These are phyloP conservation scores for Porcisia deanei DNA, from an alignment of 208 protist species.

Conservation along the genomic window DNA sequence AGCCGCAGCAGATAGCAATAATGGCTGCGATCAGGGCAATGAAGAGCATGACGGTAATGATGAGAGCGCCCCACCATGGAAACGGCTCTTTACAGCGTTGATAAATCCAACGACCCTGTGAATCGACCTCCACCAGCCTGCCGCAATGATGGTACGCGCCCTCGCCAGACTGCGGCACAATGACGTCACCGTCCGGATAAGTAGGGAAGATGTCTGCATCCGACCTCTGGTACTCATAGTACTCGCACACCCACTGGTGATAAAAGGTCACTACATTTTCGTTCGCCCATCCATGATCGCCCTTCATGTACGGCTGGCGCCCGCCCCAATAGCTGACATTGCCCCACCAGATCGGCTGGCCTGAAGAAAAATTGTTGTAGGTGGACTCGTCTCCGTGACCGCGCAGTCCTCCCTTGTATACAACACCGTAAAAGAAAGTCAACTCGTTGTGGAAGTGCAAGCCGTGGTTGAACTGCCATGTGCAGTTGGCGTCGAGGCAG, in stretches of 20 bases:
- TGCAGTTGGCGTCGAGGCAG: constrained; percentile 46
- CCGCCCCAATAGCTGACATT: constrained; percentile 53
- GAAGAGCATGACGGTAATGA: constrained; percentile 42
- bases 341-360: constrained; percentile 36
- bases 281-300: constrained; percentile 47
- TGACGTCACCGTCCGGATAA: constrained; percentile 51
- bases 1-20: constrained; percentile 48
- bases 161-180: constrained; percentile 9
- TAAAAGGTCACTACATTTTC: constrained; percentile 39
- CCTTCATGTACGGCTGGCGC: constrained; percentile 44
- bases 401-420: constrained; percentile 27
- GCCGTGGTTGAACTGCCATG: constrained; percentile 60
- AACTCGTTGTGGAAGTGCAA: constrained; percentile 45
- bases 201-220: constrained; percentile 55
- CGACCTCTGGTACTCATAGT: constrained; percentile 51
- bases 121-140: constrained; percentile 32
- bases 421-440: constrained; percentile 59
- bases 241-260: constrained; percentile 61
- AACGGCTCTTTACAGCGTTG: constrained; percentile 42
- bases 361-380: constrained; percentile 38
- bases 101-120: constrained; percentile 40
- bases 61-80: constrained; percentile 57
- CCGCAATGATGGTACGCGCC: constrained; percentile 38
- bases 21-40: constrained; percentile 39
- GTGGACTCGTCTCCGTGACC: constrained; percentile 17